Conservation (phyloP, 2,329 filamentous ascomycete species). For the Akanthomyces dipterigenus region DNA sequence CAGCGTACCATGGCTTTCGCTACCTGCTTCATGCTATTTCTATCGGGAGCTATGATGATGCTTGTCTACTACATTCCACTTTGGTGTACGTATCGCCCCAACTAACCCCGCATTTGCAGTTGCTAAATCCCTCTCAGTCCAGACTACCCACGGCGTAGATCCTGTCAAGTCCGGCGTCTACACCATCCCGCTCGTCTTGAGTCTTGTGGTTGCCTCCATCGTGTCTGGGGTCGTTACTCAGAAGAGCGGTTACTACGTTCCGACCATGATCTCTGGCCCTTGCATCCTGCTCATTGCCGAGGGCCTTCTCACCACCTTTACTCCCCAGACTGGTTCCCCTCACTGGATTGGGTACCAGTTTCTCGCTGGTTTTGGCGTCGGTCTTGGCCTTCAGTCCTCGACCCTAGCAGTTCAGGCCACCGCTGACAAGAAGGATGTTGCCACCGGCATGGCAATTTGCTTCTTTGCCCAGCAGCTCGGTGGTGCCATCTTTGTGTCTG, state of each 20-base stretch:
- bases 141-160: conserved; percentile 46
- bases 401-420: conserved; percentile 51
- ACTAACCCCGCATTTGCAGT: not conserved
- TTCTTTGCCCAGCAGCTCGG: conserved; percentile 55
- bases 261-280: conserved; percentile 46
- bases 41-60: conserved; percentile 46
- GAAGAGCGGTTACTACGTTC: conserved; percentile 53
- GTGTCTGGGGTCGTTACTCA: conserved; percentile 42
- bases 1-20: conserved; percentile 49
- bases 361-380: conserved; percentile 51
- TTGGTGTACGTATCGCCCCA: conserved; percentile 40
- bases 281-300: conserved; percentile 44
- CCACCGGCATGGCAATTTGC: conserved; percentile 47
- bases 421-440: conserved; percentile 43
- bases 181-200: conserved; percentile 50
- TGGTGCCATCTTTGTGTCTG: conserved; percentile 50
- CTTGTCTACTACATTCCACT: conserved; percentile 47
- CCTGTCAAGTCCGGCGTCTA: conserved; percentile 51
- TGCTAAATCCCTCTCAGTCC: conserved; percentile 31
- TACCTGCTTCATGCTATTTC: conserved; percentile 38
- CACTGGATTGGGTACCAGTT: conserved; percentile 57
- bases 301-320: conserved; percentile 52
- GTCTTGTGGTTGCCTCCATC: conserved; percentile 46
- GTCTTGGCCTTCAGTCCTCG: conserved; percentile 51
- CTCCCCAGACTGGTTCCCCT: conserved; percentile 35